Conservation (phyloP, 1,284 basidiomycete genomes). For the Phlebopus sp. region DNA sequence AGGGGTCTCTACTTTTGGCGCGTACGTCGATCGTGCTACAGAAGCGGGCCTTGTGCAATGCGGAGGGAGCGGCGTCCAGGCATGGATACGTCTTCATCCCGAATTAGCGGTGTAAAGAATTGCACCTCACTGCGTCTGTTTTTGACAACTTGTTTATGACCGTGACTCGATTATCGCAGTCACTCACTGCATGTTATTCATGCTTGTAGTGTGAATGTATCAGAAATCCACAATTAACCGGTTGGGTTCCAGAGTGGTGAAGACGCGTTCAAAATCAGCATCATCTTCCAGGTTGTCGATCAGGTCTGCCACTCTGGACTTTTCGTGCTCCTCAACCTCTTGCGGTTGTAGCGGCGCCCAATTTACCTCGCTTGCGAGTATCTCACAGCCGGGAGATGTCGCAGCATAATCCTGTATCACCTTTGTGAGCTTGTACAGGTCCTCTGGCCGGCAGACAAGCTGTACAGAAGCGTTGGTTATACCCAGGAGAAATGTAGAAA, state of each 20-base stretch:
- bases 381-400: slow-evolving; percentile 32
- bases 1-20: slow-evolving; percentile 30
- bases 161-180: not conserved
- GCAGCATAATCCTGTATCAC: slow-evolving; percentile 37
- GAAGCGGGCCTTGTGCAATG: slow-evolving; percentile 31
- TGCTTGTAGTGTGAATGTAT: slow-evolving; percentile 12
- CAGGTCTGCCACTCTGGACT: slow-evolving; percentile 42
- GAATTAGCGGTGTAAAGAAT: slow-evolving; percentile 18
- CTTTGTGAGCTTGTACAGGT: slow-evolving; percentile 44
- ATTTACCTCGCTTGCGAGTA: slow-evolving; percentile 55
- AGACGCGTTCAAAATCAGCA: slow-evolving; percentile 64
- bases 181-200: not conserved
- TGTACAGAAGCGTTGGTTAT: slow-evolving; percentile 22
- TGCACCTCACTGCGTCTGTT: not conserved
- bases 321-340: slow-evolving; percentile 38
- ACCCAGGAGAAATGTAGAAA: not conserved
- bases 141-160: not conserved
- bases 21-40: slow-evolving; percentile 31
- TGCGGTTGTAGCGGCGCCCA: slow-evolving; percentile 51
- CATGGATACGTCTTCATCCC: slow-evolving; percentile 38
- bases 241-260: slow-evolving; percentile 48
- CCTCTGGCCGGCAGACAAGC: slow-evolving; percentile 55
- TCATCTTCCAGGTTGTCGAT: slow-evolving; percentile 58
- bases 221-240: slow-evolving; percentile 23
- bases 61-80: slow-evolving; percentile 32